These are phyloP conservation scores for Cystobasidium pallidum DNA, from an alignment of 1,284 basidiomycete species.

Conservation along the genomic window DNA sequence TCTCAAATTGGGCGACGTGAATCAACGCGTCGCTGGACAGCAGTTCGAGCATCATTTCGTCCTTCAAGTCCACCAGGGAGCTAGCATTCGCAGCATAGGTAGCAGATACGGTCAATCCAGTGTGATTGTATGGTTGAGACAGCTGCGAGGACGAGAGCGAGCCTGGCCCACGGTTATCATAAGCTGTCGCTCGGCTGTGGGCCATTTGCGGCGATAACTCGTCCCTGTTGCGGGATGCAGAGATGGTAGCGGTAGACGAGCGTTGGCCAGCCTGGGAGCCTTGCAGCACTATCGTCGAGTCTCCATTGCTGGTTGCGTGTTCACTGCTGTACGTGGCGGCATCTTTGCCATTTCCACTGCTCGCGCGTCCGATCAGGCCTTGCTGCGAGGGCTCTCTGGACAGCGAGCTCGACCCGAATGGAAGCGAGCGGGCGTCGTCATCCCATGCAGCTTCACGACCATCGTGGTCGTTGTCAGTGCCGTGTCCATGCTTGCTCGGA, in stretches of 20 bases:
- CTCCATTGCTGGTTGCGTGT: background rate
- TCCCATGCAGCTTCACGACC: slow-evolving; percentile 9
- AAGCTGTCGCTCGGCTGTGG: background rate
- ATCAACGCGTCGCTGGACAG: slow-evolving; percentile 41
- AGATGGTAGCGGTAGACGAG: slow-evolving; percentile 23
- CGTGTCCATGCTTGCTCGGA: slow-evolving; percentile 14
- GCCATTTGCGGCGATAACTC: background rate
- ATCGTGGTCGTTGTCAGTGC: background rate
- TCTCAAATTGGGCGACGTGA: slow-evolving; percentile 43
- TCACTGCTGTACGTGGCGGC: background rate
- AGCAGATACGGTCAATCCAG: slow-evolving; percentile 20
- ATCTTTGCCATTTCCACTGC: background rate
- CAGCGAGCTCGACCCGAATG: slow-evolving; percentile 20
- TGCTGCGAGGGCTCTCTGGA: background rate
- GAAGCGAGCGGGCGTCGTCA: slow-evolving; percentile 33
- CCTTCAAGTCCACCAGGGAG: slow-evolving; percentile 33
- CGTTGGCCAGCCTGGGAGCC: slow-evolving; percentile 2
- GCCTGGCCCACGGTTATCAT: background rate
- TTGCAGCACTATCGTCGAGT: background rate
- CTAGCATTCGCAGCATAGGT: slow-evolving; percentile 38
- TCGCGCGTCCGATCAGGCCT: slow-evolving; percentile 1
- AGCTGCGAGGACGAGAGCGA: slow-evolving; percentile 4
- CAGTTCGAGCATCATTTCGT: slow-evolving; percentile 41
- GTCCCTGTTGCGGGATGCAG: slow-evolving; percentile 3
- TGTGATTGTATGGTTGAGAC: slow-evolving; percentile 3